Evolutionary conservation across 106 monocot genomes (phyloP).

Genomic region (Dioscorea dumetorum): DNA sequence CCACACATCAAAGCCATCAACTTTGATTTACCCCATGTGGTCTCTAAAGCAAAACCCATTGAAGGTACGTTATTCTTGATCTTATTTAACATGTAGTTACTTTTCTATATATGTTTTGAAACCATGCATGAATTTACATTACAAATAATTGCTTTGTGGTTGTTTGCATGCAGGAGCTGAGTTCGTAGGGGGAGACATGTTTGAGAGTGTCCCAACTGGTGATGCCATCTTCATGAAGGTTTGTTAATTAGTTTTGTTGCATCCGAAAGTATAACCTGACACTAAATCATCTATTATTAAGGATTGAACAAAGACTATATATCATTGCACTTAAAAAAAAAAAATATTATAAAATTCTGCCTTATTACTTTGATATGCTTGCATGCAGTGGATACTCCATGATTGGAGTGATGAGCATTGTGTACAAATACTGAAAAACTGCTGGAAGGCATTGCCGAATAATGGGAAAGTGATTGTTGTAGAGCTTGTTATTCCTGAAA

Average conservation of each 20-base stretch:
- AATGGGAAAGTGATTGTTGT: conserved; percentile 22
- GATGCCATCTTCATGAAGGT: conserved; percentile 68
- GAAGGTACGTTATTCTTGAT: background rate
- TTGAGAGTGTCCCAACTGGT: conserved; percentile 37
- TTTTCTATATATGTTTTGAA: background rate
- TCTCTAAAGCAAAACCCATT: background rate
- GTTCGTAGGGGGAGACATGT: conserved; percentile 51
- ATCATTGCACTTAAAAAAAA: too few species aligned
- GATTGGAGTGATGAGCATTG: conserved; percentile 28
- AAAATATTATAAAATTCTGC: background rate
- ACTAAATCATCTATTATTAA: too few species aligned
- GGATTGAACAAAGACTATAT: too few species aligned
- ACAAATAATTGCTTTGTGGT: background rate
- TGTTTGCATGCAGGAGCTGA: conserved; percentile 15
- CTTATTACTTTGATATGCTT: background rate
- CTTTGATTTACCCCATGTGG: conserved; percentile 7
- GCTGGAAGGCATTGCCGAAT: conserved; percentile 29
- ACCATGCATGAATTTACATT: background rate
- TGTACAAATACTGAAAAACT: conserved; percentile 18
- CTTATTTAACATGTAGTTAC: background rate
- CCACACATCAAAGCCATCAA: conserved; percentile 26
- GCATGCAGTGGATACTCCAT: conserved; percentile 27
- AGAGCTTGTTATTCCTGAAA: conserved; percentile 15
- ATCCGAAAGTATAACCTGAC: too few species aligned
- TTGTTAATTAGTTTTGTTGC: background rate